These are phyloP conservation scores for Tricholomella constricta DNA, from an alignment of 768 basidiomycete species.

Conservation along the genomic window DNA sequence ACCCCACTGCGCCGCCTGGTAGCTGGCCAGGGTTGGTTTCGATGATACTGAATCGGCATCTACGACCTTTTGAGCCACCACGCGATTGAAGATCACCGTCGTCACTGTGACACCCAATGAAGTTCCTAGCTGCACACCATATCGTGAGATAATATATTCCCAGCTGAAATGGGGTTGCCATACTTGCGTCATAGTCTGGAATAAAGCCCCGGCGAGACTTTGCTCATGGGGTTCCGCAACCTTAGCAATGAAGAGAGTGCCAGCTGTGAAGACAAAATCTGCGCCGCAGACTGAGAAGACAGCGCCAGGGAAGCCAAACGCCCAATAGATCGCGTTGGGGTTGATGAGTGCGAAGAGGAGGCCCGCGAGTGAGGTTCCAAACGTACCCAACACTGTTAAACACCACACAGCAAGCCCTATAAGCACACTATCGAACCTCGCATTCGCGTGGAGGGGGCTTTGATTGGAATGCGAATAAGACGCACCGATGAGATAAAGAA, in stretches of 20 bases:
- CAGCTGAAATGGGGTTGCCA: background rate
- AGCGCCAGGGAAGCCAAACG: constrained; percentile 71
- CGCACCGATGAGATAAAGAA: constrained; percentile 61
- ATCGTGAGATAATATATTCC: background rate
- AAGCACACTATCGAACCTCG: too few species aligned
- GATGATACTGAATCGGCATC: constrained; percentile 28
- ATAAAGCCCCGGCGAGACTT: constrained; percentile 72
- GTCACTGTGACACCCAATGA: constrained; percentile 71
- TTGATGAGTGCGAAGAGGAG: constrained; percentile 71
- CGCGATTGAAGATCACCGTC: constrained; percentile 69
- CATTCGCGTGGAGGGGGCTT: too few species aligned
- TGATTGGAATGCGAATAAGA: too few species aligned
- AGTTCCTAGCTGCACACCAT: constrained; percentile 55
- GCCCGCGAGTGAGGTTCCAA: constrained; percentile 56
- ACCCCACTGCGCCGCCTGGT: constrained; percentile 67
- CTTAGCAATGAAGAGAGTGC: constrained; percentile 75
- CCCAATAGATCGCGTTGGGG: constrained; percentile 66
- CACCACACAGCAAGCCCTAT: too few species aligned
- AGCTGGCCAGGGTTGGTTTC: constrained; percentile 45
- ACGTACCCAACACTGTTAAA: constrained; percentile 44
- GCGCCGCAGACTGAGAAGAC: constrained; percentile 69
- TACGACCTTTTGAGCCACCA: constrained; percentile 36
- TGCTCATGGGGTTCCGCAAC: constrained; percentile 69
- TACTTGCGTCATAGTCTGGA: constrained; percentile 79
- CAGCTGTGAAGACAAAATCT: constrained; percentile 75